Conservation (phyloP, 2,329 filamentous ascomycete genomes). For the Beauveria sp. region DNA sequence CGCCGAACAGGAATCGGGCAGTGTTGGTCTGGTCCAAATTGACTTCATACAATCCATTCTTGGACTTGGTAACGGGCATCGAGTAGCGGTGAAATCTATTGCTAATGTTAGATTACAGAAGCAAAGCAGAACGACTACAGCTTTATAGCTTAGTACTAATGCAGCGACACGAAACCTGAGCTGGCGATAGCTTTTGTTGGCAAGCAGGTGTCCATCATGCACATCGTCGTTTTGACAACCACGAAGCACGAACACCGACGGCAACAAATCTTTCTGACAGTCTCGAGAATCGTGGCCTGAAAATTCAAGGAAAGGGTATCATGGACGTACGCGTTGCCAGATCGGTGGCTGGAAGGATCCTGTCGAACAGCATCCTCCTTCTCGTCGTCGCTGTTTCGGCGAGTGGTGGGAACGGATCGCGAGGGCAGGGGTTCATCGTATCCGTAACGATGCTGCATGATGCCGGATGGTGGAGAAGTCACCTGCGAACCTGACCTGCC, state of each 20-base stretch:
- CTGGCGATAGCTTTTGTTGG: background rate
- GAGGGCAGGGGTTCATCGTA: conserved; percentile 50
- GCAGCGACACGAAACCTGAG: background rate
- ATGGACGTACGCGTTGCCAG: conserved; percentile 68
- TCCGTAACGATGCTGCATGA: conserved; percentile 50
- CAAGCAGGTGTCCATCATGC: background rate
- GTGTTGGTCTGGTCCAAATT: conserved; percentile 78
- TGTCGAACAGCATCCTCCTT: conserved; percentile 68
- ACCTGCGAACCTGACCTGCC: conserved; percentile 72
- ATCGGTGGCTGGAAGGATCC: conserved; percentile 63
- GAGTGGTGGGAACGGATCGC: conserved; percentile 76
- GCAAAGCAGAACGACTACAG: background rate
- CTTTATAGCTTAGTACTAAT: background rate
- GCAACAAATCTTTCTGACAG: background rate
- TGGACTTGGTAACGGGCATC: conserved; percentile 74
- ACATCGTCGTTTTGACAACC: background rate
- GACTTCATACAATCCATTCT: conserved; percentile 59
- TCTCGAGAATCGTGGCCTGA: background rate
- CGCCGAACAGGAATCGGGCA: conserved; percentile 76
- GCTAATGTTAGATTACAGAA: conserved; percentile 11
- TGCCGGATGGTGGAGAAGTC: conserved; percentile 64
- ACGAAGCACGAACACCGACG: background rate
- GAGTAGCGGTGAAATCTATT: conserved; percentile 80
- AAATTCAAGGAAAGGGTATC: background rate
- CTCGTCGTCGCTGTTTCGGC: conserved; percentile 86